These are phyloP conservation scores for Solanum pinnatisectum DNA, from an alignment of 257 asterid species.

Conservation along the genomic window DNA sequence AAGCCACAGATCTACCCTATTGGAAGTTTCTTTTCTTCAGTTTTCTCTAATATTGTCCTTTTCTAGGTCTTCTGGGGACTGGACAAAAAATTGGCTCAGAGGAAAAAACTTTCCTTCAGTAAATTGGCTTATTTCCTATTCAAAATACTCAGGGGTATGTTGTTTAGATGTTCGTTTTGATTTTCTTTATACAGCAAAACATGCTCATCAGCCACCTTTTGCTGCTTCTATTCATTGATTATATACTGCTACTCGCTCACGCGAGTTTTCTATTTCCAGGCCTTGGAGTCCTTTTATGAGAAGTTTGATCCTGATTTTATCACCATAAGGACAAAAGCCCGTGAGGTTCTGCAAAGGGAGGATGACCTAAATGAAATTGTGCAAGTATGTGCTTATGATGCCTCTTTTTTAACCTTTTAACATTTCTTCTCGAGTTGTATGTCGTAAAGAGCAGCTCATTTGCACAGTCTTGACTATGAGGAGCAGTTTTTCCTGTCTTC, in stretches of 20 bases:
- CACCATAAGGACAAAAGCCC: slow-evolving; percentile 92
- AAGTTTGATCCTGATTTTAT: slow-evolving; percentile 94
- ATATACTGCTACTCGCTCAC: neutral
- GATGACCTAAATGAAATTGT: slow-evolving; percentile 75
- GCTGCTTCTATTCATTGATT: neutral
- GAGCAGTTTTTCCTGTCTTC: neutral
- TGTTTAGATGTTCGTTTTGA: neutral
- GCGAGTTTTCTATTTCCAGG: slow-evolving; percentile 52
- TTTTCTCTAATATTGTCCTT: neutral
- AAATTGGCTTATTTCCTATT: slow-evolving; percentile 96
- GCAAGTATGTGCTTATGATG: slow-evolving; percentile 16
- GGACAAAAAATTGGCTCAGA: slow-evolving; percentile 92
- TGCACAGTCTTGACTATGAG: neutral
- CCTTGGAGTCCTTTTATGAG: slow-evolving; percentile 94
- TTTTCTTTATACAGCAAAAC: neutral
- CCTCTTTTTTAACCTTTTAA: neutral
- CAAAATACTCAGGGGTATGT: slow-evolving; percentile 85
- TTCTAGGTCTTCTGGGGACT: slow-evolving; percentile 97
- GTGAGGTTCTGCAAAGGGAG: slow-evolving; percentile 96
- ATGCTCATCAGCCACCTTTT: neutral
- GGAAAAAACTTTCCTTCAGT: slow-evolving; percentile 98
- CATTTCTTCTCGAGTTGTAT: neutral
- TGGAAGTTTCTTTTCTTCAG: slow-evolving; percentile 6
- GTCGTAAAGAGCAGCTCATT: neutral
- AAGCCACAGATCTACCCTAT: neutral